These are phyloP conservation scores for Artemisia annua DNA, from an alignment of 129 eudicot genomes.

Conservation along the genomic window DNA sequence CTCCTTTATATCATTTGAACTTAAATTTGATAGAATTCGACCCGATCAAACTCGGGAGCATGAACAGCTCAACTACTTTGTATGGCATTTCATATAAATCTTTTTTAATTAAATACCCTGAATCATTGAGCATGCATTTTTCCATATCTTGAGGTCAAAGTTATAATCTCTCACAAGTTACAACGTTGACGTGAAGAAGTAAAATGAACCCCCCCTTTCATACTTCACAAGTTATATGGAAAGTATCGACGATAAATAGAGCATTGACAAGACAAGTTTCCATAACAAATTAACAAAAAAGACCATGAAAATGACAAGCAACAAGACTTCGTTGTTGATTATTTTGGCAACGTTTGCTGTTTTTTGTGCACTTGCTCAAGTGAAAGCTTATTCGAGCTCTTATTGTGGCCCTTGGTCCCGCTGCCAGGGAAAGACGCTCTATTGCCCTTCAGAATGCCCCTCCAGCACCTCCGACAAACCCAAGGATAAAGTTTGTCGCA, in stretches of 20 bases:
- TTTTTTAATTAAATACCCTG: neutral
- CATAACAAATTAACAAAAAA: neutral
- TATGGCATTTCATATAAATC: neutral
- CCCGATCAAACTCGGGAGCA: too few relatives aligned
- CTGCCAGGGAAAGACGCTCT: constrained; percentile 16
- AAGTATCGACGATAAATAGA: constrained; percentile 19
- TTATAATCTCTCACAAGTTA: constrained; percentile 21
- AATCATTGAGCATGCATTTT: constrained; percentile 1
- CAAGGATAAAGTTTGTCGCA: constrained; percentile 40
- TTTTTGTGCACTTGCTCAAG: constrained; percentile 22
- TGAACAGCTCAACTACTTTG: too few relatives aligned
- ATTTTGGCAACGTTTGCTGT: constrained; percentile 24
- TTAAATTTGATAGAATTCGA: too few relatives aligned
- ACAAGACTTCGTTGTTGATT: neutral
- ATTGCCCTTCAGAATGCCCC: constrained; percentile 48
- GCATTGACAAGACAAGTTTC: neutral
- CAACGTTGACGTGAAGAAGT: constrained; percentile 12
- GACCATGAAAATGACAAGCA: constrained; percentile 20
- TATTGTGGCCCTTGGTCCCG: constrained; percentile 26
- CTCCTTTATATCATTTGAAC: too few relatives aligned
- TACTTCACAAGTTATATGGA: neutral
- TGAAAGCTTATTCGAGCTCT: constrained; percentile 26
- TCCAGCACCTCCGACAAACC: constrained; percentile 34
- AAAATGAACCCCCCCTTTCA: neutral
- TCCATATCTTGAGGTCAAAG: constrained; percentile 32